A percentile compares a stretch with the other conserved stretches of the same genome.
Conservation (phyloP, 2,329 filamentous ascomycete genomes). For the Truncatella angustata region DNA sequence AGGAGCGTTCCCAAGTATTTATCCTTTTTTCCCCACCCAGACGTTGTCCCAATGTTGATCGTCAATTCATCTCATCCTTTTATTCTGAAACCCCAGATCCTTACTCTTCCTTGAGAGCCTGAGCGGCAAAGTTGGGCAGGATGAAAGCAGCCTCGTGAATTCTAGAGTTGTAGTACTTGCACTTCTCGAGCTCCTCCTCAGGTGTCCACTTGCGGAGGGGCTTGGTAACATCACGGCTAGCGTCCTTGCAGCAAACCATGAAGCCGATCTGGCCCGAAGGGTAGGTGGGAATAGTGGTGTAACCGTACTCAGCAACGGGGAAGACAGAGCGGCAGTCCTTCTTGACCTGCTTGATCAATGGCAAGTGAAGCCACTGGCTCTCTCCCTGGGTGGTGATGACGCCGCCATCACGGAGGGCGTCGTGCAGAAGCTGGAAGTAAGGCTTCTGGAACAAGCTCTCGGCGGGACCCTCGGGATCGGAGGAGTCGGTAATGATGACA, state of each 20-base stretch:
- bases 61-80: not conserved
- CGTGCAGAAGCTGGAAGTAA: constrained; percentile 92
- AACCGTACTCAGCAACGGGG: constrained; percentile 96
- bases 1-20: too few species aligned
- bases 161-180: constrained; percentile 96
- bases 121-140: constrained; percentile 88
- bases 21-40: constrained; percentile 2
- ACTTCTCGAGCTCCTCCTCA: constrained; percentile 90
- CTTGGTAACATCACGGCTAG: constrained; percentile 76
- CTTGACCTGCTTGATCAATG: constrained; percentile 91
- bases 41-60: not conserved
- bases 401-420: constrained; percentile 88
- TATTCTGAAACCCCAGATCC: not conserved
- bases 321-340: constrained; percentile 97
- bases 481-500: constrained; percentile 99
- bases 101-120: constrained; percentile 53
- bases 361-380: constrained; percentile 98
- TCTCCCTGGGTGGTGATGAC: constrained; percentile 99
- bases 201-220: constrained; percentile 77
- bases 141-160: constrained; percentile 95
- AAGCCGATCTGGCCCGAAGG: constrained; percentile 98
- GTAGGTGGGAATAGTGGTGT: constrained; percentile 99
- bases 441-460: constrained; percentile 98
- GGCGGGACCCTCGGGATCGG: constrained; percentile 93
- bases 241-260: constrained; percentile 99